These are phyloP conservation scores for Thermothielavioides terrestris DNA, from an alignment of 495 filamentous ascomycete species.

Conservation along the genomic window DNA sequence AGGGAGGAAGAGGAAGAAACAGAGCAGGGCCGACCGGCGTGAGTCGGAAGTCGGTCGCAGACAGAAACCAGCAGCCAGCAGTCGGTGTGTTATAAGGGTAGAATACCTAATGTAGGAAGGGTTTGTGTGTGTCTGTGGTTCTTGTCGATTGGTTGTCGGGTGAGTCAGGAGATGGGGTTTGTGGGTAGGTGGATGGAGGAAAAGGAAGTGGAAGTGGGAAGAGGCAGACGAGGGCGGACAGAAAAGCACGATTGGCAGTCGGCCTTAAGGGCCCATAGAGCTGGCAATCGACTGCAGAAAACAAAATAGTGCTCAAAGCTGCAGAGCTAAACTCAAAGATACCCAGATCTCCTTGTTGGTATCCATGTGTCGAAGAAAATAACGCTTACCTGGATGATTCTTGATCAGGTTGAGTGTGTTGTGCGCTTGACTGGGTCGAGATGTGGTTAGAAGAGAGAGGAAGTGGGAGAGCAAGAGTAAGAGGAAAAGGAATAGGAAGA, in stretches of 20 bases:
- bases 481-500: background rate
- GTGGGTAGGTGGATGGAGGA: background rate
- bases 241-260: background rate
- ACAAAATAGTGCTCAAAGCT: background rate
- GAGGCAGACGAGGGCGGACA: background rate
- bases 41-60: background rate
- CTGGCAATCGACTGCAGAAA: background rate
- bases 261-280: background rate
- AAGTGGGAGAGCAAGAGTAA: background rate
- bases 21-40: background rate
- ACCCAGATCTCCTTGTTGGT: no score
- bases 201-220: background rate
- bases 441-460: background rate
- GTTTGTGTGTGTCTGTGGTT: background rate
- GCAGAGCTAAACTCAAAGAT: background rate
- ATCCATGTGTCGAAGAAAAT: background rate
- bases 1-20: background rate
- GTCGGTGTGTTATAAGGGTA: background rate
- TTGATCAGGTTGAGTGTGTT: background rate
- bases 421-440: background rate
- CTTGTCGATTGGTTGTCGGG: background rate
- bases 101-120: background rate
- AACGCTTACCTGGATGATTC: background rate
- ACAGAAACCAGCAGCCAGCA: background rate
- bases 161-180: background rate